Conservation (phyloP, 306 rosid species). For the Rosa persica region DNA sequence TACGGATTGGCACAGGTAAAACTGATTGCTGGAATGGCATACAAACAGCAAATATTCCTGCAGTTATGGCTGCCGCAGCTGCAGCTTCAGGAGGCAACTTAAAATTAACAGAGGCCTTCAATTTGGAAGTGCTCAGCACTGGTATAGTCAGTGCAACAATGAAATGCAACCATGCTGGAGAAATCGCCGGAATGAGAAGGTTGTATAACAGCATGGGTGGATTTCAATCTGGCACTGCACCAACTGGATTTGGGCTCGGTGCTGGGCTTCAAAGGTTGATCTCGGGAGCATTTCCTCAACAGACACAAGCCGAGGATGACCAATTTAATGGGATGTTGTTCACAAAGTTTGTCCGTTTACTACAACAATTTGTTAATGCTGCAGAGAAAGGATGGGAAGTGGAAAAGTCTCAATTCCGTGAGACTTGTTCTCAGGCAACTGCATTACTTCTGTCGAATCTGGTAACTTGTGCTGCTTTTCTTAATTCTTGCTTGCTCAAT, state of each 20-base stretch:
- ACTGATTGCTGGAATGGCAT: slow-evolving; percentile 78
- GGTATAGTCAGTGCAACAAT: slow-evolving; percentile 86
- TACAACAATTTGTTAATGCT: slow-evolving; percentile 83
- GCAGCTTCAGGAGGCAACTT: slow-evolving; percentile 95
- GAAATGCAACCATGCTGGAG: slow-evolving; percentile 97
- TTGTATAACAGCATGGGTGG: slow-evolving; percentile 96
- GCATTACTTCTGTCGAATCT: slow-evolving; percentile 89
- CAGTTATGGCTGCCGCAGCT: slow-evolving; percentile 96
- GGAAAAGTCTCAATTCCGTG: slow-evolving; percentile 83
- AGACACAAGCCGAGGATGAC: slow-evolving; percentile 75
- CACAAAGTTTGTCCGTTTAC: slow-evolving; percentile 80
- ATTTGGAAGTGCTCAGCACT: slow-evolving; percentile 92
- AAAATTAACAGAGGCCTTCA: slow-evolving; percentile 84
- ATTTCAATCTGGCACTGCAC: slow-evolving; percentile 61
- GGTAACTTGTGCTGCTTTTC: slow-evolving; percentile 45
- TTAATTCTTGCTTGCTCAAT: slow-evolving; percentile 12
- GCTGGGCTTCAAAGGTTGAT: slow-evolving; percentile 90
- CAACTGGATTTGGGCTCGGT: slow-evolving; percentile 74
- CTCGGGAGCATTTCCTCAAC: slow-evolving; percentile 88
- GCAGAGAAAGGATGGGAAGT: slow-evolving; percentile 92
- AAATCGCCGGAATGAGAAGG: slow-evolving; percentile 99
- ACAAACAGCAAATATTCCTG: slow-evolving; percentile 88
- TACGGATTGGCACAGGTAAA: slow-evolving; percentile 88
- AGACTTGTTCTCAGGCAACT: slow-evolving; percentile 97
- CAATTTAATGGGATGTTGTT: slow-evolving; percentile 84